Base-by-base conservation (phyloP, 2,329 filamentous ascomycete species). In the Microdochium bolleyi region DNA sequence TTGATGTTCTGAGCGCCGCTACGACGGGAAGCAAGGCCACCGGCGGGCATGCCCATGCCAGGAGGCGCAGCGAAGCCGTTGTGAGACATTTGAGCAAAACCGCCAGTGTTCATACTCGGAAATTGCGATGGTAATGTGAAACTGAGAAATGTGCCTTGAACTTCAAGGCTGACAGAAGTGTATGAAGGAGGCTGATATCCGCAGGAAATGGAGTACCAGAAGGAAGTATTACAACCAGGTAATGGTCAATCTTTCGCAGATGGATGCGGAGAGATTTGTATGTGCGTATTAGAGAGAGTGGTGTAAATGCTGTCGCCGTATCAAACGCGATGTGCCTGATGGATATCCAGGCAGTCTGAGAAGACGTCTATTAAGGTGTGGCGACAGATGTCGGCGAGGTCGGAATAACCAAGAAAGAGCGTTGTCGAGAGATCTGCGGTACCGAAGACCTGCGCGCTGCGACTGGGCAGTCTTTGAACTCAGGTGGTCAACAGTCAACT, bases 61-160 rank as follows among this genome's bases (percentile, higher is more conserved):
- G 82, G 82, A 67, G 82, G 77, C 70, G 87, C 78, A 69, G 80
- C 75, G 70, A 88, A 88, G 71, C 85, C 82, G 78, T 85, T 89
- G 79, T 90, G 92, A 77, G 90, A 89, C 92, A 97, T 97, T 82
- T 95, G 91, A 94, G 91, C 87, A 79, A 96, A 89, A 94, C 91
- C 90, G 82, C 92, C 92, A 83, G 92, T 86, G 92, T 96, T 88
- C 87, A 95, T 62, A 71, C 74, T 79, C 75, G 73, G 27, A 66
- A 7, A 46, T 38, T 46, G 41, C 19, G 41, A 46, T 22, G 13
- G 16, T 16, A 19, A 46, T 13, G 41, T 22, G 16, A 46, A 24
- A 11, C 5, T 46, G 41, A 7, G 41, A 46, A 46, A 24, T 8
- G 21, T 22, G 19, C 41, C 41, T 46, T 19, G 41, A 24, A 46